phyloP scores from a whole-genome alignment of 495 filamentous ascomycete genomes.

The Sordaria brevicollis region DNA sequence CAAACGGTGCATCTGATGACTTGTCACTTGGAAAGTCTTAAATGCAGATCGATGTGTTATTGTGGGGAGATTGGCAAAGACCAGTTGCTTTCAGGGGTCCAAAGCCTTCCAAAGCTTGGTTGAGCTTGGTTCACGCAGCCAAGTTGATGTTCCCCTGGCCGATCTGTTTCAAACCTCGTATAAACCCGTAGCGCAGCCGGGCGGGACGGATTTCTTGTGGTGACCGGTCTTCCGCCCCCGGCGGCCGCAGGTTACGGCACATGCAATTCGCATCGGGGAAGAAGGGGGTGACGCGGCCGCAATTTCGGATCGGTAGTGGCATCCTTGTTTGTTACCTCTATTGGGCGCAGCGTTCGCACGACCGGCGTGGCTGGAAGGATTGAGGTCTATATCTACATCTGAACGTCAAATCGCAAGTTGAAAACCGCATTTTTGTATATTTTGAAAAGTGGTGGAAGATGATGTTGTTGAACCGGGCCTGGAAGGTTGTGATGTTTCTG shows the following conservation, averaged over 20 bases:
- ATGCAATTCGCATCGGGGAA: background rate
- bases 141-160: background rate
- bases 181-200: background rate
- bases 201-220: too few species aligned
- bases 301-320: background rate
- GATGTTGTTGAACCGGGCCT: background rate
- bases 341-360: background rate
- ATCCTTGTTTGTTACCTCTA: background rate
- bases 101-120: background rate
- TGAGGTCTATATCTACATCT: background rate
- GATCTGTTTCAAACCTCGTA: background rate
- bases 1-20: background rate
- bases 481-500: background rate
- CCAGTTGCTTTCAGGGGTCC: background rate
- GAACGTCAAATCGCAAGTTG: background rate
- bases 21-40: background rate
- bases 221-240: background rate
- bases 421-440: background rate
- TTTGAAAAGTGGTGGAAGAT: background rate
- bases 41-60: background rate
- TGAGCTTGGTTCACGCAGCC: background rate
- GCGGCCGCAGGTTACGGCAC: background rate
- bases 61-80: background rate
- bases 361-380: background rate
- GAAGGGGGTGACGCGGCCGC: background rate